Conservation (phyloP, 2,329 filamentous ascomycete species). For the Microsporum ferrugineum region DNA sequence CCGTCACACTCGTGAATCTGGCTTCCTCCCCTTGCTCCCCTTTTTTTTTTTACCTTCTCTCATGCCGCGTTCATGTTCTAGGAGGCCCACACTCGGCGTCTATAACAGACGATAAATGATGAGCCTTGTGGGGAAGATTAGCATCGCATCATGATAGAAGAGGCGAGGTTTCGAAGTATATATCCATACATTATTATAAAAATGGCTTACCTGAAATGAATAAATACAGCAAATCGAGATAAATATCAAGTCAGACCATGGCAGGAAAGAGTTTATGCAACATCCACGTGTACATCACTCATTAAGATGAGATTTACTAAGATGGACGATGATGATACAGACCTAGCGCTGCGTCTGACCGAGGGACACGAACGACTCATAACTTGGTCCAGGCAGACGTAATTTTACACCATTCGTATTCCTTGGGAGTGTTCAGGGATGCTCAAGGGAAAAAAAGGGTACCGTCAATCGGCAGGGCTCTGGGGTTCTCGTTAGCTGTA, state of each 20-base stretch:
- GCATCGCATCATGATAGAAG: neutral
- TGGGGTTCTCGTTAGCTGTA: neutral
- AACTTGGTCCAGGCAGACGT: neutral
- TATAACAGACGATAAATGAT: neutral
- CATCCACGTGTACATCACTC: neutral
- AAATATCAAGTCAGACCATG: neutral
- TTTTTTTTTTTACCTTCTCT: neutral
- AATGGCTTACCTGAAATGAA: neutral
- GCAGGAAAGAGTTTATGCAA: constrained; percentile 2
- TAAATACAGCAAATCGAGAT: neutral
- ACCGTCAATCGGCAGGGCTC: neutral
- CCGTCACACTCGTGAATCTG: neutral
- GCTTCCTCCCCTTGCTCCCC: neutral
- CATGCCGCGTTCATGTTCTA: constrained; percentile 1
- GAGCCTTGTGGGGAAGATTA: neutral
- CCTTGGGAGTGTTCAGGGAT: neutral
- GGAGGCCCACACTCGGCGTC: constrained; percentile 1
- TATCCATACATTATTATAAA: neutral
- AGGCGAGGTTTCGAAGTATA: neutral
- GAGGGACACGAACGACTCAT: neutral
- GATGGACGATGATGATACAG: neutral
- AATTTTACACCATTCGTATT: neutral
- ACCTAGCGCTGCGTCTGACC: neutral
- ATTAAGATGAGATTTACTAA: neutral
- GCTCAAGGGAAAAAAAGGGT: neutral